phyloP scores from a whole-genome alignment of 257 asterid species.

The Anisodus acutangulus region DNA sequence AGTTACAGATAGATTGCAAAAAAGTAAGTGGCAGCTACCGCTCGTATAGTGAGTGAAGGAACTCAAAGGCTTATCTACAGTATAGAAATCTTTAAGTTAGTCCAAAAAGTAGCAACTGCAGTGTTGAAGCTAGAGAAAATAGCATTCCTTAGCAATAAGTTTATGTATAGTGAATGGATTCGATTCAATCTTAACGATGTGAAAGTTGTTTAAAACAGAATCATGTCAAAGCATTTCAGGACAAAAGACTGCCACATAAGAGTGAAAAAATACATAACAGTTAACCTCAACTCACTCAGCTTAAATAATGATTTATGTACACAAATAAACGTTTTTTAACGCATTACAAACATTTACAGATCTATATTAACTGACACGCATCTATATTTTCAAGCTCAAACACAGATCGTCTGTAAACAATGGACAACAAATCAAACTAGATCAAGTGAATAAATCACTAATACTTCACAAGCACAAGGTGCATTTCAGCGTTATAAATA shows the following conservation, averaged over 20 bases:
- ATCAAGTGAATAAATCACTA: background rate
- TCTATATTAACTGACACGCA: background rate
- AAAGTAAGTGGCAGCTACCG: background rate
- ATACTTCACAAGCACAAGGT: background rate
- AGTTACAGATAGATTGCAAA: too few relatives aligned
- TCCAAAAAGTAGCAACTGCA: background rate
- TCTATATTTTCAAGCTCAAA: background rate
- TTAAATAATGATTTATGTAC: too few relatives aligned
- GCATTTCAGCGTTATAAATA: too few relatives aligned
- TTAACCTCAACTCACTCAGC: background rate
- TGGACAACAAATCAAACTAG: background rate
- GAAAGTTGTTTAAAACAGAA: background rate
- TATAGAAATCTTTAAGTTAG: too few relatives aligned
- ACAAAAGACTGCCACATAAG: background rate
- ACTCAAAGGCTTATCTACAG: background rate
- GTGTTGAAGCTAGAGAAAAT: background rate
- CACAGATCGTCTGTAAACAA: background rate
- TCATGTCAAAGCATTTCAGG: background rate
- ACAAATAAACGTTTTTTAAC: too few relatives aligned
- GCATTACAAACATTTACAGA: conserved; percentile 8
- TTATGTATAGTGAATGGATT: background rate
- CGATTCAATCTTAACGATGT: too few relatives aligned
- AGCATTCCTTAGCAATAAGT: background rate
- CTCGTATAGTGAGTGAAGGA: background rate
- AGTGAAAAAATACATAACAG: background rate